Evolutionary conservation across 371 early-diverging fungal species (phyloP).

Genomic region (Apophysomyces trapeziformis): DNA sequence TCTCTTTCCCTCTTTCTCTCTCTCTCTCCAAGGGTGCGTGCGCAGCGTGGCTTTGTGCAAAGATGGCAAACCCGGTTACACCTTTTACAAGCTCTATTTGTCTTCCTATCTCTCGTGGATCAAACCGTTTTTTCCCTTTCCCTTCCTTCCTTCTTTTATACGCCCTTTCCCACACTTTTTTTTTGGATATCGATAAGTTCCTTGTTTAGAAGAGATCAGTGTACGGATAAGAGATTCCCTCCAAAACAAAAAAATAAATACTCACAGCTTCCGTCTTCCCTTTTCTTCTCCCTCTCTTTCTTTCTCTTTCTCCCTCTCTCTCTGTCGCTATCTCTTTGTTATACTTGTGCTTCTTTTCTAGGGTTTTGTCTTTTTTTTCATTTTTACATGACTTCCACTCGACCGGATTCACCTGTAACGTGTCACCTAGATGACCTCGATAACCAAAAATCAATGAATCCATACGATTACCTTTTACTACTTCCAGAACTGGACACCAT

Average conservation of each 20-base stretch:
- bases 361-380: constrained; percentile 1
- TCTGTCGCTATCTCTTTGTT: neutral
- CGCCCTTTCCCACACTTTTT: constrained; percentile 8
- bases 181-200: constrained; percentile 2
- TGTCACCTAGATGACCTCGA: neutral
- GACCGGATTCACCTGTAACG: neutral
- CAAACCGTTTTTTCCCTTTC: neutral
- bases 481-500: constrained; percentile 9
- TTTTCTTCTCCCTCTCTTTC: constrained; percentile 1
- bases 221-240: constrained; percentile 10
- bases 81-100: neutral
- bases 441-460: neutral
- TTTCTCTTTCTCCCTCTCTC: neutral
- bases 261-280: neutral
- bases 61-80: neutral
- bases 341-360: neutral
- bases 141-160: neutral
- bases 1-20: neutral
- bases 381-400: neutral
- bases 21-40: neutral
- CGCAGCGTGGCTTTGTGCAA: neutral
- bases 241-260: constrained; percentile 8
- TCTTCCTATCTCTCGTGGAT: neutral
- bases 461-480: constrained; percentile 10
- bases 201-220: constrained; percentile 6